phyloP scores from a whole-genome alignment of 495 filamentous ascomycete species.

The Aspergillus haitiensis region DNA sequence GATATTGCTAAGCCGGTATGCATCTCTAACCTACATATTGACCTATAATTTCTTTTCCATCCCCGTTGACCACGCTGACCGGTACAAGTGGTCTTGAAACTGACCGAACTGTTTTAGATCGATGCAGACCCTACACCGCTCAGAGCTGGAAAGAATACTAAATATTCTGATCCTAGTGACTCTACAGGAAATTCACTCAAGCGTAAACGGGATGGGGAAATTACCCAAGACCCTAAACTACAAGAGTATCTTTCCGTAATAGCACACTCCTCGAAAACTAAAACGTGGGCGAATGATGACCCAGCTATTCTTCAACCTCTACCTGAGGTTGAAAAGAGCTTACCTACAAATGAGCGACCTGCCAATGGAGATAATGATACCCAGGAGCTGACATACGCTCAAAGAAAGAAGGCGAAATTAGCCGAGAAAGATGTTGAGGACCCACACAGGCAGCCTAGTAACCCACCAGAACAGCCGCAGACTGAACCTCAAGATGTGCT shows the following conservation, averaged over 20 bases:
- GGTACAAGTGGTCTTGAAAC: slow-evolving; percentile 48
- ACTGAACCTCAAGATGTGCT: slow-evolving; percentile 33
- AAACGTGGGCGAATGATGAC: slow-evolving; percentile 65
- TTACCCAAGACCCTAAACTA: slow-evolving; percentile 67
- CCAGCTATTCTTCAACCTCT: slow-evolving; percentile 37
- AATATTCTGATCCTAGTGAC: slow-evolving; percentile 20
- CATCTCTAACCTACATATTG: slow-evolving; percentile 16
- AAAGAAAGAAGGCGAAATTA: slow-evolving; percentile 44
- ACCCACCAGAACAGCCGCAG: slow-evolving; percentile 11
- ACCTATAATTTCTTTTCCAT: slow-evolving; percentile 14
- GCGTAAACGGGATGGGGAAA: slow-evolving; percentile 54
- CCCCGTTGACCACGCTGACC: slow-evolving; percentile 44
- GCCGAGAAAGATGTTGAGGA: slow-evolving; percentile 9
- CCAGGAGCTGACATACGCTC: slow-evolving; percentile 43
- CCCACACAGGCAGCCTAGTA: slow-evolving; percentile 2
- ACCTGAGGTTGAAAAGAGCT: slow-evolving; percentile 15
- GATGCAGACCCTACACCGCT: slow-evolving; percentile 39
- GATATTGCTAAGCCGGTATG: slow-evolving; percentile 86
- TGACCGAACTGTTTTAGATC: slow-evolving; percentile 46
- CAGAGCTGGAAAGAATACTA: slow-evolving; percentile 30
- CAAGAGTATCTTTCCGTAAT: slow-evolving; percentile 86
- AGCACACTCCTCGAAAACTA: slow-evolving; percentile 65
- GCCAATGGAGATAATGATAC: slow-evolving; percentile 28
- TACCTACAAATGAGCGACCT: slow-evolving; percentile 26
- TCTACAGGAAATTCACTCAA: slow-evolving; percentile 43